Conservation (phyloP, 2,329 filamentous ascomycete genomes). For the Colletotrichum abscissum region DNA sequence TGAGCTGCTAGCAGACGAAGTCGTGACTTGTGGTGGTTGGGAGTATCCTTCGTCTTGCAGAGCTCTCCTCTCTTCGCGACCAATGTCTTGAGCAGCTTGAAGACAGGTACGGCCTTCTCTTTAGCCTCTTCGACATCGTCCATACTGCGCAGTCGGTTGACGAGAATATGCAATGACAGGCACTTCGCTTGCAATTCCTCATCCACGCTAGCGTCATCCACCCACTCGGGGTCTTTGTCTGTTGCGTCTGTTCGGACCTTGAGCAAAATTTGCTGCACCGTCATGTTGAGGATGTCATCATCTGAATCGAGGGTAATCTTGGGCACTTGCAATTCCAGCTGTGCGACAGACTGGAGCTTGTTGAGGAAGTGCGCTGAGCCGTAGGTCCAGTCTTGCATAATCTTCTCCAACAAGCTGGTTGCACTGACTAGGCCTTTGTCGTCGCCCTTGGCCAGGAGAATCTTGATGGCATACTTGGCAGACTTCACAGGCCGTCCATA, state of each 20-base stretch:
- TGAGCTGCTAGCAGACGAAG: slow-evolving; percentile 85
- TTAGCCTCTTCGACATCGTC: slow-evolving; percentile 64
- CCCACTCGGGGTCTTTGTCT: slow-evolving; percentile 72
- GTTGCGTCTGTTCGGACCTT: slow-evolving; percentile 73
- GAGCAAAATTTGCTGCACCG: slow-evolving; percentile 79
- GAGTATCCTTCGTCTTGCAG: slow-evolving; percentile 79
- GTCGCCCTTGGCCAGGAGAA: slow-evolving; percentile 80
- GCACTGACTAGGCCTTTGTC: slow-evolving; percentile 86
- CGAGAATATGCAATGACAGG: slow-evolving; percentile 84
- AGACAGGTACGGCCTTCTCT: slow-evolving; percentile 74
- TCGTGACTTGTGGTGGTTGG: slow-evolving; percentile 81
- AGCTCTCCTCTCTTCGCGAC: slow-evolving; percentile 83
- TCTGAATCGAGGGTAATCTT: slow-evolving; percentile 78
- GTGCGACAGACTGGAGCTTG: slow-evolving; percentile 77
- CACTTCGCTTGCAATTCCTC: slow-evolving; percentile 87
- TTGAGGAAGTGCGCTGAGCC: slow-evolving; percentile 80
- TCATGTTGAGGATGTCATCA: slow-evolving; percentile 82
- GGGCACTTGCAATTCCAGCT: slow-evolving; percentile 80
- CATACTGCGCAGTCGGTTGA: slow-evolving; percentile 81
- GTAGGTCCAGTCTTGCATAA: slow-evolving; percentile 79
- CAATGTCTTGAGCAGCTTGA: slow-evolving; percentile 82
- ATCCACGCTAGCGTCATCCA: slow-evolving; percentile 74
- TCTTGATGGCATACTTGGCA: slow-evolving; percentile 93
- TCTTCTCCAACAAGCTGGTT: slow-evolving; percentile 82
- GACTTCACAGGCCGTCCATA: slow-evolving; percentile 84